Evolutionary conservation across 257 asterid species (phyloP), one percentile per base, ranked within the genome.

Genomic region (Nicotiana sylvestris): DNA sequence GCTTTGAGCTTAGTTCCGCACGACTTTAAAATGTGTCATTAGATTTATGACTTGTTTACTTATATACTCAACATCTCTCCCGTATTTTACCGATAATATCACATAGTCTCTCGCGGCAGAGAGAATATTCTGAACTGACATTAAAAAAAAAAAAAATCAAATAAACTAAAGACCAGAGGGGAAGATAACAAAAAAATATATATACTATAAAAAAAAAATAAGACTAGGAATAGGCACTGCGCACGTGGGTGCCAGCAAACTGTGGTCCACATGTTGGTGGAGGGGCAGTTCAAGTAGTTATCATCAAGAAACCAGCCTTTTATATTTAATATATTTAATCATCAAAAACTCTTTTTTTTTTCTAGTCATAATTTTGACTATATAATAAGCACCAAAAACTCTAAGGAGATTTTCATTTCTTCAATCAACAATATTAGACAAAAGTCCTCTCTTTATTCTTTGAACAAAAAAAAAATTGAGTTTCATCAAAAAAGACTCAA

Each of bases 91-190:
- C 5, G 37, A 33, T 33, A 3, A 3, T 35, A 35, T 4, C 6
- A 4, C 1, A 35, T 4, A 5, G 43, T 37, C 76, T 33, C 17
- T 33, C 51, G 3, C 55, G 9, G 43, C 37, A 6, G 60, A 70
- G 25, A 72, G 78, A 6, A 72, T 72, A 72, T 72, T 72, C 32
- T 70, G 57, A 70, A 70, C 33, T 43, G 35, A 70, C 57, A 30
- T 21, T 2, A 2, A 29, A 29, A 29, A 29, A 29, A 29, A 29
- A 29, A 29, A 29, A 29, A 29, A 29, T 29, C 30, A 29, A 29
- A 29, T 29, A 29, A 29, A 29, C 30, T 29, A 29, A 29, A 29
- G 79, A 72, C 79, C 25, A 46, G 21, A 37, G 46, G 9, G 9
- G 49, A 43, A 7, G 51, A 43, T 43, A 43, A 43, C 51, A 43